A percentile compares a stretch with the other conserved stretches of the same genome.
phyloP scores from a whole-genome alignment of 441 rosid species.

The Croton laevigatus region DNA sequence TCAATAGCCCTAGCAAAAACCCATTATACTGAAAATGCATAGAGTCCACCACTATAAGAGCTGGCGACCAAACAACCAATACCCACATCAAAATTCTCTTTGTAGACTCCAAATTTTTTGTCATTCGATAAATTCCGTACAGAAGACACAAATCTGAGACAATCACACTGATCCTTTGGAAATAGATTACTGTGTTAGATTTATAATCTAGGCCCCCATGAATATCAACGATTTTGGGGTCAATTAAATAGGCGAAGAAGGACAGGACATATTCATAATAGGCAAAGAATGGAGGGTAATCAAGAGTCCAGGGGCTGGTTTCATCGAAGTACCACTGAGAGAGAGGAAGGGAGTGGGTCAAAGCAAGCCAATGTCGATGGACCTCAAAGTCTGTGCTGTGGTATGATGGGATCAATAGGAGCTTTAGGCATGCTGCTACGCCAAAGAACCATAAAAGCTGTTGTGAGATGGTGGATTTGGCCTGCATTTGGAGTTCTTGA shows the following conservation, averaged over 20 bases:
- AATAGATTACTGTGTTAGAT: conserved; percentile 51
- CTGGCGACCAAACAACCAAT: conserved; percentile 82
- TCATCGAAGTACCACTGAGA: conserved; percentile 77
- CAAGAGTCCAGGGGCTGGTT: conserved; percentile 94
- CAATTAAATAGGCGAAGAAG: conserved; percentile 50
- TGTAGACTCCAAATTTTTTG: conserved; percentile 29
- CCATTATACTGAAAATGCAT: conserved; percentile 97
- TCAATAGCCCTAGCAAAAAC: conserved; percentile 66
- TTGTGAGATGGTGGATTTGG: neutral
- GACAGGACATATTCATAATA: conserved; percentile 78
- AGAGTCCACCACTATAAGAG: conserved; percentile 77
- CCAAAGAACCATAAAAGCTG: conserved; percentile 65
- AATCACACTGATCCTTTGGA: conserved; percentile 70
- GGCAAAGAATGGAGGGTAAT: conserved; percentile 95
- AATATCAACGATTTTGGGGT: conserved; percentile 64
- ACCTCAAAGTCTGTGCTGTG: conserved; percentile 86
- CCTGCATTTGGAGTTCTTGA: neutral
- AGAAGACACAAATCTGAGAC: conserved; percentile 68
- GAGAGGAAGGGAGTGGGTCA: conserved; percentile 83
- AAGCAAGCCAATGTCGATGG: conserved; percentile 84
- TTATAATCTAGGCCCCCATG: conserved; percentile 51
- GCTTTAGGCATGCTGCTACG: conserved; percentile 40
- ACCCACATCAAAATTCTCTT: conserved; percentile 52
- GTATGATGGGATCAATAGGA: conserved; percentile 35
- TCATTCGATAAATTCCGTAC: conserved; percentile 53